Base-by-base conservation (phyloP, 2,329 filamentous ascomycete genomes). In the Tricladium varicosporioides region DNA sequence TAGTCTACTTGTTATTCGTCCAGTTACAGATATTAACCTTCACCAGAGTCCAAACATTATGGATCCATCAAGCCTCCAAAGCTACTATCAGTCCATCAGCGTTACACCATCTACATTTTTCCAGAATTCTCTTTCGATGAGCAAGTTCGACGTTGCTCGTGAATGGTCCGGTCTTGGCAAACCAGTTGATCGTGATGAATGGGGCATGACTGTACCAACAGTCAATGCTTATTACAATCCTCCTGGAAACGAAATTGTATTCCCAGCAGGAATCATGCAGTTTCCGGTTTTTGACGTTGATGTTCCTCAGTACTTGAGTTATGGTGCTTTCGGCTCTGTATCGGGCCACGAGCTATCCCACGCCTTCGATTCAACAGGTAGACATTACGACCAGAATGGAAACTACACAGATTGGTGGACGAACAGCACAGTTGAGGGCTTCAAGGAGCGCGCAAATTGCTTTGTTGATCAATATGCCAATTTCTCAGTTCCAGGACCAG, bases 331-430 rank as follows among this genome's bases (percentile, higher is more conserved):
- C 67, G 87, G 86, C 0, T 79, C 82, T 1, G 80, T 88, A 2
- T 82, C 82, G 8, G 87, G 86, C 1, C 87, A 90, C 65, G 86
- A 89, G 68, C 76, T 90, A 7, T 85, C 83, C 2, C 87, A 90
- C 62, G 86, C 83, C 11, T 89, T 90, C 64, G 87, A 90, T 68
- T 85, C 80, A 33, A 81, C 78, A 0, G 86, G 86, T 8, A 78
- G 84, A 15, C 79, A 85, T 63, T 88, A 83, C 62, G 84, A 89
- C 64, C 75, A 84, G 62, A 82, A 80, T 44, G 86, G 84, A 18
- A 86, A 85, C 65, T 82, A 80, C 65, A 85, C 80, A 0, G 78
- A 85, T 58, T 89, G 86, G 86, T 89, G 85, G 85, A 81, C 83
- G 14, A 74, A 84, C 8, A 68, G 73, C 36, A 88, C 85, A 1